phyloP scores from a whole-genome alignment of 2,329 filamentous ascomycete genomes.

The Colletotrichum somersetense region DNA sequence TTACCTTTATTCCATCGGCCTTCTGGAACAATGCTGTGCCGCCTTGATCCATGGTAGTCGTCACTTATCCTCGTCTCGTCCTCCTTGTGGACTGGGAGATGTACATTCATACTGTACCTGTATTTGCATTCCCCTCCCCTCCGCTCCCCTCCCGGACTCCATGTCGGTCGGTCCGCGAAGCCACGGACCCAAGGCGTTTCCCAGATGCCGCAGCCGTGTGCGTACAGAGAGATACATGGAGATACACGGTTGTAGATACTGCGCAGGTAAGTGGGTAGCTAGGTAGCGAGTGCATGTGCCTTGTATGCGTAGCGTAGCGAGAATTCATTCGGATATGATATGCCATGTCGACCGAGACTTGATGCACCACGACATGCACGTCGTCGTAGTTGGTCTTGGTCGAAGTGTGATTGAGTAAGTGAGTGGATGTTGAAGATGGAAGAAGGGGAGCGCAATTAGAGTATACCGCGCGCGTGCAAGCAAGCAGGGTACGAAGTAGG shows the following conservation, averaged over 20 bases:
- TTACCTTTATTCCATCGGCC: slow-evolving; percentile 35
- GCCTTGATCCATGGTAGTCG: not conserved
- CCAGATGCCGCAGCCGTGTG: slow-evolving; percentile 1
- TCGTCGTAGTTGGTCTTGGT: too few relatives aligned
- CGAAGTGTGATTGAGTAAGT: not conserved
- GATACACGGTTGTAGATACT: too few relatives aligned
- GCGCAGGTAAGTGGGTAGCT: too few relatives aligned
- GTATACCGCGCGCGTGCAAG: slow-evolving; percentile 9
- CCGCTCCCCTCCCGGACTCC: not conserved
- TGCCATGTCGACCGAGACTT: not conserved
- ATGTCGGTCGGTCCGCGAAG: not conserved
- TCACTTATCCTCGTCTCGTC: not conserved
- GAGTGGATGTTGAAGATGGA: not conserved
- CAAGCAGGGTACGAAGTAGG: not conserved
- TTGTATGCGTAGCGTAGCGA: too few relatives aligned
- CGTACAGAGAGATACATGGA: too few relatives aligned
- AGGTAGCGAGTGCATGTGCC: too few relatives aligned
- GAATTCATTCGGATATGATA: not conserved
- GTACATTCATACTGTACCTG: too few relatives aligned
- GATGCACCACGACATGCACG: too few relatives aligned
- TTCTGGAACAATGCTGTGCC: slow-evolving; percentile 40
- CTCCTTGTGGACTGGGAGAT: not conserved
- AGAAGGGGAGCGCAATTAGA: not conserved
- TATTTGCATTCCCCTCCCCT: too few relatives aligned
- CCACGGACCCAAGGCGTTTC: slow-evolving; percentile 10